Percentiles rank a stretch among this genome's conserved stretches.
Evolutionary conservation across 1,139 yeast genomes (phyloP).

Genomic region (Schwanniomyces etchellsii): DNA sequence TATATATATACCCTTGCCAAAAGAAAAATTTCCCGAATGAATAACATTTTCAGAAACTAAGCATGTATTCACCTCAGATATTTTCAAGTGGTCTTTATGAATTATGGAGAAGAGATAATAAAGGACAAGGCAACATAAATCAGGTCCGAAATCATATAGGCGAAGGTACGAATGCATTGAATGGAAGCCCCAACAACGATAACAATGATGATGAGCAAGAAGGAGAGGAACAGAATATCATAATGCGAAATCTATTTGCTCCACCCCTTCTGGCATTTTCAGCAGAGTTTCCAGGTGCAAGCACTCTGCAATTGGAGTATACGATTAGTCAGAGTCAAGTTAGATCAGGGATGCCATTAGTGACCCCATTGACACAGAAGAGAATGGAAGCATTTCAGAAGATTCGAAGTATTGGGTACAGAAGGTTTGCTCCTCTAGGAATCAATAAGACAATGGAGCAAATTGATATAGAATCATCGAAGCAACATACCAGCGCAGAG

Average conservation of each 20-base stretch:
- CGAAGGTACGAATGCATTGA: neutral
- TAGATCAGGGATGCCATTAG: conserved; percentile 13
- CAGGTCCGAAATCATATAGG: neutral
- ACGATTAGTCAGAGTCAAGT: conserved; percentile 16
- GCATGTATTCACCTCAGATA: conserved; percentile 43
- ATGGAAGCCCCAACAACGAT: neutral
- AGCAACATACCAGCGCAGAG: conserved; percentile 10
- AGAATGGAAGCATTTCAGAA: conserved; percentile 36
- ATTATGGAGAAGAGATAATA: conserved; percentile 28
- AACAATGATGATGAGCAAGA: conserved; percentile 9
- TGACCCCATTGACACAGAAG: conserved; percentile 26
- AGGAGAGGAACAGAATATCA: conserved; percentile 15
- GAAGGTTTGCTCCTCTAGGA: conserved; percentile 50
- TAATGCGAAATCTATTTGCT: conserved; percentile 26
- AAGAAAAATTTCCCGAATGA: too few species aligned
- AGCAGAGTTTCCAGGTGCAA: conserved; percentile 47
- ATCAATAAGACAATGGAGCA: conserved; percentile 50
- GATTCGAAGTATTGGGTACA: conserved; percentile 44
- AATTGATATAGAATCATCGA: conserved; percentile 24
- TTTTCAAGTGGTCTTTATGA: conserved; percentile 39
- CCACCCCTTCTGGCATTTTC: conserved; percentile 53
- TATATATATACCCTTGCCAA: too few species aligned
- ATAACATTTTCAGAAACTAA: neutral
- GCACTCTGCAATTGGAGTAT: conserved; percentile 23
- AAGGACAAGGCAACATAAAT: conserved; percentile 1